Percentiles rank a stretch among this genome's conserved stretches.
These are phyloP conservation scores for Chaetomium cochliodes DNA, from an alignment of 495 filamentous ascomycete genomes.

Conservation along the genomic window DNA sequence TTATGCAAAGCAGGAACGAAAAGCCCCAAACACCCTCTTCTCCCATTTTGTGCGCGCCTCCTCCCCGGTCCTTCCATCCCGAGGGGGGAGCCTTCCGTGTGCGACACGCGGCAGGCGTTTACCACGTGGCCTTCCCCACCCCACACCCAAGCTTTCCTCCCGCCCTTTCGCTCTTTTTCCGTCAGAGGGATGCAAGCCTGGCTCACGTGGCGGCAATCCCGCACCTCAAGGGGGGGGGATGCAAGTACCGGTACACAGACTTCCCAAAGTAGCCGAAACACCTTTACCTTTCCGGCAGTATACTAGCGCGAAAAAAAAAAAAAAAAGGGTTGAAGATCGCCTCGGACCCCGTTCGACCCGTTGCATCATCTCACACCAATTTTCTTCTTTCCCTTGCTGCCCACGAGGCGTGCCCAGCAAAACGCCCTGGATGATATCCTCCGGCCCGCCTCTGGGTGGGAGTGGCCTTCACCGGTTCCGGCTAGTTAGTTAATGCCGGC, in stretches of 20 bases:
- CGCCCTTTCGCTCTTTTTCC: neutral
- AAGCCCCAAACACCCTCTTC: neutral
- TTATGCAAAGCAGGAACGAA: slow-evolving; percentile 9
- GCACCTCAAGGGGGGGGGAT: neutral
- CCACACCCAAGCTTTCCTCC: neutral
- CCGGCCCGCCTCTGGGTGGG: neutral
- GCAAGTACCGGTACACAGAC: slow-evolving; percentile 13
- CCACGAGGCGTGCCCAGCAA: neutral
- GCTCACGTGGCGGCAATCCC: slow-evolving; percentile 21
- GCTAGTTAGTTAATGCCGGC: neutral
- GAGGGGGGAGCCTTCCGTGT: slow-evolving; percentile 9
- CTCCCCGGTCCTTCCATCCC: slow-evolving; percentile 2
- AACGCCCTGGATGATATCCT: neutral
- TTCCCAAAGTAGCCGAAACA: neutral
- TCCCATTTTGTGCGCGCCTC: slow-evolving; percentile 11
- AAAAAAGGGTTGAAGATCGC: neutral
- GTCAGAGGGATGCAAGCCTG: neutral
- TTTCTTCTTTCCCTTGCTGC: neutral
- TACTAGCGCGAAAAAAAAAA: neutral
- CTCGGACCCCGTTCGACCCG: neutral
- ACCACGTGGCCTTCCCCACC: slow-evolving; percentile 21
- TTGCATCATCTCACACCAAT: slow-evolving; percentile 3
- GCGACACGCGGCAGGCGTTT: slow-evolving; percentile 11
- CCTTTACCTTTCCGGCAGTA: slow-evolving; percentile 8
- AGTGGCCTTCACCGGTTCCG: neutral